Evolutionary conservation across 2,329 filamentous ascomycete genomes (phyloP).

Genomic region (Blastomyces emzantsi): DNA sequence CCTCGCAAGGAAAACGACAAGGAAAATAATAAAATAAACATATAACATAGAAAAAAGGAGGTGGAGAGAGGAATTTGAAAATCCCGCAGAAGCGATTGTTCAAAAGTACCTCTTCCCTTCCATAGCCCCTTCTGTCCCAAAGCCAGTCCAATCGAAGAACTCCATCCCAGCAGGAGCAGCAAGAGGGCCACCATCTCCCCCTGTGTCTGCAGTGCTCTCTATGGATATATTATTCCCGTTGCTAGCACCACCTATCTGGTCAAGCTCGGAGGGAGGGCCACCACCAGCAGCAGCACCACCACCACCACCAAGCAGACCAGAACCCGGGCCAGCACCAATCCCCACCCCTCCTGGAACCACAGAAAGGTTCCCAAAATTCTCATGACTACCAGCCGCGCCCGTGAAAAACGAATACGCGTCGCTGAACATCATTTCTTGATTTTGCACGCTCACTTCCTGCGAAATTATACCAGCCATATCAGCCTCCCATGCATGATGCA

Average conservation of each 20-base stretch:
- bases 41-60: neutral
- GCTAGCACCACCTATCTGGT: neutral
- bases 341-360: neutral
- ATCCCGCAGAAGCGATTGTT: neutral
- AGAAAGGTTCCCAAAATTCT: neutral
- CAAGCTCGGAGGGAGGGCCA: neutral
- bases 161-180: neutral
- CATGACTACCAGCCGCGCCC: neutral
- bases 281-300: neutral
- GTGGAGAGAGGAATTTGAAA: too few species aligned
- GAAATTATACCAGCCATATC: constrained; percentile 3
- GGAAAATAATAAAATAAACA: too few species aligned
- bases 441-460: constrained; percentile 1
- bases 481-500: neutral
- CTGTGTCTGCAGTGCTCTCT: neutral
- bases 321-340: neutral
- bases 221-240: neutral
- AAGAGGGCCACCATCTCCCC: neutral
- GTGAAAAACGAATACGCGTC: constrained; percentile 6
- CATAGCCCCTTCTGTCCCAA: neutral
- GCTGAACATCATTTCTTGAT: constrained; percentile 7
- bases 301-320: neutral
- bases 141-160: constrained; percentile 2
- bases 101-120: constrained; percentile 3
- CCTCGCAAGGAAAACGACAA: neutral